These are phyloP conservation scores for Stereum hirsutum DNA, from an alignment of 1,284 basidiomycete species.

Conservation along the genomic window DNA sequence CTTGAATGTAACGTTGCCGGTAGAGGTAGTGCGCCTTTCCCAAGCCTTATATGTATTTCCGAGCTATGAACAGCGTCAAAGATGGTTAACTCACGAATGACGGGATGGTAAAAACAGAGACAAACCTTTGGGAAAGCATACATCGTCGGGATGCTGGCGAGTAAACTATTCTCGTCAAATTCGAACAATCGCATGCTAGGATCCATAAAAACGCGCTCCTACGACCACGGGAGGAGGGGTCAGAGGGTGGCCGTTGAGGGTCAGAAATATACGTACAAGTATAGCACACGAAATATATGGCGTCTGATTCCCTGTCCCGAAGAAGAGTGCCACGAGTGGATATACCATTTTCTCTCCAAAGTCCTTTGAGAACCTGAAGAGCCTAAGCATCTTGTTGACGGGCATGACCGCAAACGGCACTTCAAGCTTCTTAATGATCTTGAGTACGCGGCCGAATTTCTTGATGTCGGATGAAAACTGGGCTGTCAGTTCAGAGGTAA, in stretches of 20 bases:
- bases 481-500: slow-evolving; percentile 44
- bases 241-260: background rate
- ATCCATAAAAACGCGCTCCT: slow-evolving; percentile 48
- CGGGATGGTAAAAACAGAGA: slow-evolving; percentile 18
- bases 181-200: slow-evolving; percentile 43
- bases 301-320: slow-evolving; percentile 54
- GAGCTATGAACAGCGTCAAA: slow-evolving; percentile 32
- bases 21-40: slow-evolving; percentile 30
- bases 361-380: slow-evolving; percentile 49
- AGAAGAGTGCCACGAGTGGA: slow-evolving; percentile 49
- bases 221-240: background rate
- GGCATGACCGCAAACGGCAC: slow-evolving; percentile 49
- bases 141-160: slow-evolving; percentile 24
- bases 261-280: slow-evolving; percentile 20
- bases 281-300: slow-evolving; percentile 50
- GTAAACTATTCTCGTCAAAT: slow-evolving; percentile 20
- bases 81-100: slow-evolving; percentile 28
- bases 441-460: slow-evolving; percentile 47
- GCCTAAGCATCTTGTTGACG: slow-evolving; percentile 45
- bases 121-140: slow-evolving; percentile 25
- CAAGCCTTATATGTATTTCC: slow-evolving; percentile 38
- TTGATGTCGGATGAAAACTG: slow-evolving; percentile 44
- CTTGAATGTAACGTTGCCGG: slow-evolving; percentile 33
- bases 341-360: slow-evolving; percentile 52
- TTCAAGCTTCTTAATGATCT: slow-evolving; percentile 44